phyloP scores from a whole-genome alignment of 495 filamentous ascomycete genomes.

The Apiosordaria backusii region DNA sequence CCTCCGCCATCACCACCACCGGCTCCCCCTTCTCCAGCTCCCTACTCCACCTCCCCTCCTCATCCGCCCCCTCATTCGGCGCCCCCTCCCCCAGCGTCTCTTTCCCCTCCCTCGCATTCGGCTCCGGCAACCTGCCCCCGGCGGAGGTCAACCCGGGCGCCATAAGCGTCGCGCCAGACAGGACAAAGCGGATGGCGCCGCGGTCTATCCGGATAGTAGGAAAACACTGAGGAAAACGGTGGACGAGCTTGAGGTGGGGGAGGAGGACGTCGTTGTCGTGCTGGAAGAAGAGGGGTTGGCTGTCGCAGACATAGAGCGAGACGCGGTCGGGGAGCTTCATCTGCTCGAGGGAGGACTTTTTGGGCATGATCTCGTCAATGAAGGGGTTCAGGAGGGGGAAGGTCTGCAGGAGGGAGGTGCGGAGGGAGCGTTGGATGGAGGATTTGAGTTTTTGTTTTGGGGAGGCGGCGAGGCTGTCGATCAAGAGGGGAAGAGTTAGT shows the following conservation, averaged over 20 bases:
- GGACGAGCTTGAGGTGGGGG: conserved; percentile 76
- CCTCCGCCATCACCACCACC: conserved; percentile 86
- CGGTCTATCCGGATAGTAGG: conserved; percentile 74
- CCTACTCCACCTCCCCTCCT: conserved; percentile 48
- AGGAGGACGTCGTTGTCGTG: conserved; percentile 65
- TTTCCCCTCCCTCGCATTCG: conserved; percentile 20
- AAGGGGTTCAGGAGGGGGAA: conserved; percentile 82
- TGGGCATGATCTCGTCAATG: conserved; percentile 94
- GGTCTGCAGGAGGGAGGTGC: conserved; percentile 72
- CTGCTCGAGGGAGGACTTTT: conserved; percentile 87
- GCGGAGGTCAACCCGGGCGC: conserved; percentile 81
- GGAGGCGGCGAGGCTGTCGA: conserved; percentile 67
- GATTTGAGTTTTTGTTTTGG: conserved; percentile 97
- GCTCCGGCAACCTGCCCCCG: conserved; percentile 67
- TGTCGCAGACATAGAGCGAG: conserved; percentile 77
- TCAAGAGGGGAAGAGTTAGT: conserved; percentile 6
- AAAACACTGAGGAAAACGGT: conserved; percentile 66
- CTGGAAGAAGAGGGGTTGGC: conserved; percentile 83
- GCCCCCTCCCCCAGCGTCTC: conserved; percentile 37
- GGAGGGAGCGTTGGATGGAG: conserved; percentile 82
- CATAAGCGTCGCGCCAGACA: conserved; percentile 91
- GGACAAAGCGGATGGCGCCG: conserved; percentile 94
- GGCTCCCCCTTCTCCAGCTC: conserved; percentile 73
- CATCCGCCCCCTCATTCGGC: conserved; percentile 43
- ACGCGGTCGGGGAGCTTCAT: conserved; percentile 90